Percentiles rank a stretch among this genome's conserved stretches.
phyloP scores from a whole-genome alignment of 148 eudicot species.

The Nepenthes gracilis region DNA sequence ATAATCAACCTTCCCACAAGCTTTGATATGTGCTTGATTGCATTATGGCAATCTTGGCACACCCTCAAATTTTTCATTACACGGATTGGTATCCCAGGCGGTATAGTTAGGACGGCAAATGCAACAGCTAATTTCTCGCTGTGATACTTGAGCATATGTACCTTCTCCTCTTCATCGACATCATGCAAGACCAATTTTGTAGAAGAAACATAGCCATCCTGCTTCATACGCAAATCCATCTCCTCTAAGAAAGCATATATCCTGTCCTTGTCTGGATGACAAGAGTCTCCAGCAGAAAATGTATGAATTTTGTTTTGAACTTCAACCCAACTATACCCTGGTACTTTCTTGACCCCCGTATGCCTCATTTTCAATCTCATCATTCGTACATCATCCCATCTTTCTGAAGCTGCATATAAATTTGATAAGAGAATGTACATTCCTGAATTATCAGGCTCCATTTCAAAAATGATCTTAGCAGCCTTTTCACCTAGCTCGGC shows the following conservation, averaged over 20 bases:
- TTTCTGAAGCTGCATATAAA: conserved; percentile 35
- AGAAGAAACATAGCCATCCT: conserved; percentile 28
- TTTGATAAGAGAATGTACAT: conserved; percentile 44
- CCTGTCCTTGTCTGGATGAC: conserved; percentile 24
- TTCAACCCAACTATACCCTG: conserved; percentile 48
- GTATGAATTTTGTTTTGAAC: conserved; percentile 38
- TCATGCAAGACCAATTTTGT: conserved; percentile 32
- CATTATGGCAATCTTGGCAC: conserved; percentile 41
- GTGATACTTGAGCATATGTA: conserved; percentile 40
- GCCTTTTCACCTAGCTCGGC: conserved; percentile 37
- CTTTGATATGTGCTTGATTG: conserved; percentile 36
- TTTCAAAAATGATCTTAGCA: conserved; percentile 28
- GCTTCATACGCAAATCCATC: conserved; percentile 28
- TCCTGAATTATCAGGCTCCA: conserved; percentile 38
- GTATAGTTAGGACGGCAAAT: conserved; percentile 26
- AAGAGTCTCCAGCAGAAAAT: conserved; percentile 29
- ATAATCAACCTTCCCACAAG: conserved; percentile 34
- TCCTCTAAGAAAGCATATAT: conserved; percentile 31
- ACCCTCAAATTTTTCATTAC: conserved; percentile 39
- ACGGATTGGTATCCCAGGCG: conserved; percentile 30
- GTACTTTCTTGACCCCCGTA: conserved; percentile 28
- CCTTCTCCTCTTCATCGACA: conserved; percentile 44
- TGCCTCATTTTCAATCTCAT: conserved; percentile 37
- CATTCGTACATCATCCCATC: conserved; percentile 32
- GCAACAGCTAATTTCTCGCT: conserved; percentile 42